Percentiles rank a stretch among this genome's conserved stretches.
These are phyloP conservation scores for Cryptosporidium sp. DNA, from an alignment of 169 alveolate genomes.

Conservation along the genomic window DNA sequence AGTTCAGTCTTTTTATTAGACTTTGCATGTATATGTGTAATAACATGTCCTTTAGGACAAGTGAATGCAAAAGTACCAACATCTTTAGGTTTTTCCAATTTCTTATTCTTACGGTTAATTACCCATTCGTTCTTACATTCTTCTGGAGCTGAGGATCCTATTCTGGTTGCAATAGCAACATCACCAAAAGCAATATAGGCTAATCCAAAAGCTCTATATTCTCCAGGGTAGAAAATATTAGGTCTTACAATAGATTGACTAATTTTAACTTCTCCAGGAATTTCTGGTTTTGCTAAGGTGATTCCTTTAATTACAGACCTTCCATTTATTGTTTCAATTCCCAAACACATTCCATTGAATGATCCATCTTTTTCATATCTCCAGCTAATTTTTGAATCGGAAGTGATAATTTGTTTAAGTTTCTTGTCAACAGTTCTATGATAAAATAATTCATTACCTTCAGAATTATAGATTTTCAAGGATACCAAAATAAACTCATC, in stretches of 20 bases:
- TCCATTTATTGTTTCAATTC: slow-evolving; percentile 15
- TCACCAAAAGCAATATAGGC: slow-evolving; percentile 64
- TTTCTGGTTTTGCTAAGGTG: slow-evolving; percentile 28
- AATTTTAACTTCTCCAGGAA: background rate
- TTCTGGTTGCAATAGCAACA: slow-evolving; percentile 49
- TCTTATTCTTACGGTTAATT: slow-evolving; percentile 17
- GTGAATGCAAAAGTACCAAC: slow-evolving; percentile 32
- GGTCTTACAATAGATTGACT: slow-evolving; percentile 48
- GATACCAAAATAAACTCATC: slow-evolving; percentile 30
- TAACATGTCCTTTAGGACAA: slow-evolving; percentile 55
- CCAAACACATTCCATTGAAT: slow-evolving; percentile 69
- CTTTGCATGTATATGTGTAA: slow-evolving; percentile 38
- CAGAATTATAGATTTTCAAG: background rate
- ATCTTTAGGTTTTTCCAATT: slow-evolving; percentile 5
- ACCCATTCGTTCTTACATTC: slow-evolving; percentile 44
- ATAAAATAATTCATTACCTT: slow-evolving; percentile 4
- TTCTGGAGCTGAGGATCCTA: slow-evolving; percentile 43
- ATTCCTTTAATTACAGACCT: slow-evolving; percentile 26
- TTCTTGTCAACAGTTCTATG: slow-evolving; percentile 51
- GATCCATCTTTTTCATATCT: slow-evolving; percentile 11
- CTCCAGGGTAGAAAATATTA: slow-evolving; percentile 55
- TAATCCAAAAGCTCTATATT: slow-evolving; percentile 41
- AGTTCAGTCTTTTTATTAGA: slow-evolving; percentile 21
- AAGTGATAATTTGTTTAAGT: slow-evolving; percentile 11
- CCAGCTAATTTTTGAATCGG: slow-evolving; percentile 42